phyloP scores from a whole-genome alignment of 2,329 filamentous ascomycete species.

The Trichoderma sp. region DNA sequence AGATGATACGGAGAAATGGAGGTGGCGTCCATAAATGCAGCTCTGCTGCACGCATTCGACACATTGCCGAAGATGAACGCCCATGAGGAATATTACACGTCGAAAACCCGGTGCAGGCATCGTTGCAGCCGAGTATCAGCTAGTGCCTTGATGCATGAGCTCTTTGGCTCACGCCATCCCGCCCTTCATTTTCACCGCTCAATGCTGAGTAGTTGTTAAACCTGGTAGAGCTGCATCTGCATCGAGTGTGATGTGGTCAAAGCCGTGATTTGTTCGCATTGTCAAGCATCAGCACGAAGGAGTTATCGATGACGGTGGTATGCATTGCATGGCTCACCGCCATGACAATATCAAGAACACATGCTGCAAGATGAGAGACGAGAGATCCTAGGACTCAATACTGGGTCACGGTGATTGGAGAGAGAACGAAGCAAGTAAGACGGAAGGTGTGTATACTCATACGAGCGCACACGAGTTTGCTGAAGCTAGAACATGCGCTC shows the following conservation, averaged over 20 bases:
- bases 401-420: not conserved
- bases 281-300: not conserved
- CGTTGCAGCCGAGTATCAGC: not conserved
- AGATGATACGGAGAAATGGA: not conserved
- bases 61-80: not conserved
- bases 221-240: not conserved
- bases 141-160: not conserved
- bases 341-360: not conserved
- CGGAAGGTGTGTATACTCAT: not conserved
- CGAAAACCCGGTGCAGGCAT: not conserved
- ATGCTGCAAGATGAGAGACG: not conserved
- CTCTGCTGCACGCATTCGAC: not conserved
- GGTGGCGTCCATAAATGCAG: not conserved
- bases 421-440: not conserved
- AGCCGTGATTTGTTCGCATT: not conserved
- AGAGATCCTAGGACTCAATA: not conserved
- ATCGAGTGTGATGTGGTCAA: not conserved
- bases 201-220: not conserved
- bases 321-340: constrained; percentile 3
- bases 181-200: not conserved
- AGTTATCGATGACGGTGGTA: not conserved
- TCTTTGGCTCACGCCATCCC: not conserved
- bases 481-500: not conserved
- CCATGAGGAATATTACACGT: not conserved
- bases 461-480: not conserved